A percentile compares a stretch with the other conserved stretches of the same genome.
Evolutionary conservation across 2,329 filamentous ascomycete species (phyloP).

Genomic region (Hypoxylon sp.): DNA sequence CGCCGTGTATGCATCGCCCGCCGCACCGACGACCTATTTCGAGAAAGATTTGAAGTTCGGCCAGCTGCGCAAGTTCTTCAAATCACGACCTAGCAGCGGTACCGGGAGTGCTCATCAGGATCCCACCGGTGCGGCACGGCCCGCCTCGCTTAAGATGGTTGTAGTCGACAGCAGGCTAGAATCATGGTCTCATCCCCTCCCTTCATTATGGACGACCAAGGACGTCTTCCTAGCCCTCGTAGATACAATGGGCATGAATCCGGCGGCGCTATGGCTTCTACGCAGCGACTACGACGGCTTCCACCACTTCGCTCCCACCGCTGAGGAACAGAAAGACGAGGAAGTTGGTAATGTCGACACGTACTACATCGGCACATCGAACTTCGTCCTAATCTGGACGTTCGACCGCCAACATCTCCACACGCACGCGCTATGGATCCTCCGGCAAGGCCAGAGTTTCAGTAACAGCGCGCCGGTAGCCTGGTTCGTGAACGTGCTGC

Average conservation of each 20-base stretch:
- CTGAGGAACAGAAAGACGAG: background rate
- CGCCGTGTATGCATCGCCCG: slow-evolving; percentile 20
- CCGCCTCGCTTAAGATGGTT: slow-evolving; percentile 35
- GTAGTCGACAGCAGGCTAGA: slow-evolving; percentile 40
- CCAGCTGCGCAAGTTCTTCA: slow-evolving; percentile 33
- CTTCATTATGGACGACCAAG: slow-evolving; percentile 45
- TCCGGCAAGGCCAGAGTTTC: slow-evolving; percentile 36
- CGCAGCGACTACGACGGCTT: slow-evolving; percentile 50
- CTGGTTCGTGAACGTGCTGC: slow-evolving; percentile 45
- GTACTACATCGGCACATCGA: slow-evolving; percentile 47
- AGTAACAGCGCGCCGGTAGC: slow-evolving; percentile 32
- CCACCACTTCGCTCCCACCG: slow-evolving; percentile 41
- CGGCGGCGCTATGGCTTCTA: slow-evolving; percentile 49
- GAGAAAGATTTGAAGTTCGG: slow-evolving; percentile 32
- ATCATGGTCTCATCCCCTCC: slow-evolving; percentile 33
- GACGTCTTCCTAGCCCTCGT: slow-evolving; percentile 47
- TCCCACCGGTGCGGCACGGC: background rate
- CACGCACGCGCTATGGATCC: slow-evolving; percentile 46
- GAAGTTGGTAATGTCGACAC: slow-evolving; percentile 33
- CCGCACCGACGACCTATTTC: slow-evolving; percentile 30
- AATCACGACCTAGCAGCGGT: background rate
- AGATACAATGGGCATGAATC: slow-evolving; percentile 45
- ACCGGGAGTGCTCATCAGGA: background rate
- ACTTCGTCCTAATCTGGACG: slow-evolving; percentile 50
- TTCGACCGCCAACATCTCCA: slow-evolving; percentile 39